Evolutionary conservation across 768 basidiomycete species (phyloP), one percentile per base, ranked within the genome.

Genomic region (Infundibulicybe gibba): DNA sequence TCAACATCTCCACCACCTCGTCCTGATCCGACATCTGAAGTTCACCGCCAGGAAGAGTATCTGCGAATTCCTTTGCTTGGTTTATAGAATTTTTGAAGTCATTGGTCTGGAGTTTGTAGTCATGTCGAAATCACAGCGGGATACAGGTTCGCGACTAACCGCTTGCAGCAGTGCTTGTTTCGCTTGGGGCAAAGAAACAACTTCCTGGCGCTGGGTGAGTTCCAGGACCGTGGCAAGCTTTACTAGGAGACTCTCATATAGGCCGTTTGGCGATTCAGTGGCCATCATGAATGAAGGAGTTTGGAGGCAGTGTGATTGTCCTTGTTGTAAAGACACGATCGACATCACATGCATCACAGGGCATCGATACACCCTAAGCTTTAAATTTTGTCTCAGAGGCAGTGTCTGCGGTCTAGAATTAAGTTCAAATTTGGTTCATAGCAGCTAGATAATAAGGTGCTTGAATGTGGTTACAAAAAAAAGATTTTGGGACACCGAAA

Each of bases 111-210:
- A 30, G 33, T 17, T 17, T 14, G 30, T 32, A 0, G 30, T 19
- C 32, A 16, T 12, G 9, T 25, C 25, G n/a, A 34, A 47, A 17
- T 14, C 45, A 11, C 13, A 34, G 4, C 38, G 10, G 12, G 10
- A 20, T n/a, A 19, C 15, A 6, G 41, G 20, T 14, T 39, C 19
- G 13, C 19, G 20, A 70, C 74, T 41, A 43, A 86, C 87, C 30
- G 85, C 81, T 49, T 83, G 78, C 8, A 88, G 68, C 6, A 89
- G 69, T 14, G 77, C 74, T 54, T 87, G 87, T 54, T 79, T 87
- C 15, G 79, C 74, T 49, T 81, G 77, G 3, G 75, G 74, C 11
- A 76, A 82, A 13, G 64, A 62, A 2, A 73, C 67, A 0, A 79
- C 83, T 45, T 82, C 77, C 9, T 75, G 65, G 37, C 71, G 69